Evolutionary conservation across 176 grass and related monocot species (phyloP).

Genomic region (Ensete glaucum): DNA sequence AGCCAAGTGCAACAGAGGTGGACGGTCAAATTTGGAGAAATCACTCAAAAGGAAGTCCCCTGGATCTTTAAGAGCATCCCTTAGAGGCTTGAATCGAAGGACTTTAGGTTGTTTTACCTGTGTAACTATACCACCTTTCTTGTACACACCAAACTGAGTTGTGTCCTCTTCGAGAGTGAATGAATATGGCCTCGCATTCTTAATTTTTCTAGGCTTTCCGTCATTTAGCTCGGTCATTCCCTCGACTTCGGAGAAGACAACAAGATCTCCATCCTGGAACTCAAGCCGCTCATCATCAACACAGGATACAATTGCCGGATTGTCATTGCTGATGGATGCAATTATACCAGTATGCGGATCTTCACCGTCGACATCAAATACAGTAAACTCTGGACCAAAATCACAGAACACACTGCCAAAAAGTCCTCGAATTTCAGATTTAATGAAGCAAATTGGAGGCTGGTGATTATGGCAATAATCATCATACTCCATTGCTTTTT

Average conservation of each 20-base stretch:
- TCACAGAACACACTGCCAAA: conserved; percentile 81
- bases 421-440: conserved; percentile 70
- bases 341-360: conserved; percentile 79
- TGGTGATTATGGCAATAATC: conserved; percentile 72
- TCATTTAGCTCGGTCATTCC: conserved; percentile 75
- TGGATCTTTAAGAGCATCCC: conserved; percentile 56
- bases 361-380: conserved; percentile 74
- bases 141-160: conserved; percentile 43
- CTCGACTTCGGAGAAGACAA: conserved; percentile 74
- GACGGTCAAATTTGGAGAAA: conserved; percentile 75
- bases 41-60: conserved; percentile 92
- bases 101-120: conserved; percentile 73
- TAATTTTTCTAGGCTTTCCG: conserved; percentile 75
- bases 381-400: conserved; percentile 71
- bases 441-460: conserved; percentile 83
- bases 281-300: conserved; percentile 80
- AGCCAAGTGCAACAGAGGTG: conserved; percentile 69
- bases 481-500: conserved; percentile 64
- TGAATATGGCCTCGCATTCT: conserved; percentile 71
- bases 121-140: conserved; percentile 75
- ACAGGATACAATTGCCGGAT: conserved; percentile 64
- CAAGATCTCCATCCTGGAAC: conserved; percentile 80
- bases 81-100: conserved; percentile 66
- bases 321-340: conserved; percentile 79
- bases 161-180: conserved; percentile 83